Percentiles rank a stretch among this genome's conserved stretches.
Evolutionary conservation across 2,329 filamentous ascomycete species (phyloP).

Genomic region (Fusarium torreyae): DNA sequence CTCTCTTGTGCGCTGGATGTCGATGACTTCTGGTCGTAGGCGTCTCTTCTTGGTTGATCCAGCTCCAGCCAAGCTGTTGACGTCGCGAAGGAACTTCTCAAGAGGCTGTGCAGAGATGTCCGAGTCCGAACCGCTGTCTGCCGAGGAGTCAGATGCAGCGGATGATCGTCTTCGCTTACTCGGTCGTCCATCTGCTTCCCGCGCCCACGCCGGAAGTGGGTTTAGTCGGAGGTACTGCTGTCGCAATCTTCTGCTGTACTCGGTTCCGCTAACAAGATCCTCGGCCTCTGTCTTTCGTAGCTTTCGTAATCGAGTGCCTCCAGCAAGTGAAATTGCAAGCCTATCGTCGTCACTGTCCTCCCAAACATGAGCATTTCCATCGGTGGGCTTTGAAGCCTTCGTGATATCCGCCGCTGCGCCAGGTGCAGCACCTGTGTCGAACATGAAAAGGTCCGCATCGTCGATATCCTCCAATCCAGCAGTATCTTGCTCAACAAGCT

Average conservation of each 20-base stretch:
- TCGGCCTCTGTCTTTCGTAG: slow-evolving; percentile 85
- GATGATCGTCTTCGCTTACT: slow-evolving; percentile 68
- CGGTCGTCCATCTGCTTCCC: slow-evolving; percentile 65
- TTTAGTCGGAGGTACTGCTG: slow-evolving; percentile 79
- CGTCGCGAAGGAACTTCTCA: slow-evolving; percentile 83
- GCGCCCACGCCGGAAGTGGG: slow-evolving; percentile 73
- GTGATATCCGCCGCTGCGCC: slow-evolving; percentile 54
- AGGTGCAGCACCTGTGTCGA: slow-evolving; percentile 75
- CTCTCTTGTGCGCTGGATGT: slow-evolving; percentile 91
- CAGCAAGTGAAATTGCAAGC: slow-evolving; percentile 84
- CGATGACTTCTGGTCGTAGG: slow-evolving; percentile 87
- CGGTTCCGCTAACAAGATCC: slow-evolving; percentile 87
- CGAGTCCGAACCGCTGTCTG: slow-evolving; percentile 71
- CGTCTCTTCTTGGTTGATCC: slow-evolving; percentile 74
- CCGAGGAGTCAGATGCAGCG: slow-evolving; percentile 64
- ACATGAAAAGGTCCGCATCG: slow-evolving; percentile 88
- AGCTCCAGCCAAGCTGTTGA: slow-evolving; percentile 74
- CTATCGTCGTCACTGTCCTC: slow-evolving; percentile 96
- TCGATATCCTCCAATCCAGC: slow-evolving; percentile 73
- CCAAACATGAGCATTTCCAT: slow-evolving; percentile 76
- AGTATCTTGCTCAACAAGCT: slow-evolving; percentile 60
- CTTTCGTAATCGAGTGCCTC: slow-evolving; percentile 83
- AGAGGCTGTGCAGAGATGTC: slow-evolving; percentile 81
- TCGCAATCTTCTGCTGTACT: slow-evolving; percentile 86
- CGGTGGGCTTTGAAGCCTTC: slow-evolving; percentile 47